Percentiles rank a stretch among this genome's conserved stretches.
phyloP scores from a whole-genome alignment of 176 grass and related monocot species.

The Dactylis glomerata region DNA sequence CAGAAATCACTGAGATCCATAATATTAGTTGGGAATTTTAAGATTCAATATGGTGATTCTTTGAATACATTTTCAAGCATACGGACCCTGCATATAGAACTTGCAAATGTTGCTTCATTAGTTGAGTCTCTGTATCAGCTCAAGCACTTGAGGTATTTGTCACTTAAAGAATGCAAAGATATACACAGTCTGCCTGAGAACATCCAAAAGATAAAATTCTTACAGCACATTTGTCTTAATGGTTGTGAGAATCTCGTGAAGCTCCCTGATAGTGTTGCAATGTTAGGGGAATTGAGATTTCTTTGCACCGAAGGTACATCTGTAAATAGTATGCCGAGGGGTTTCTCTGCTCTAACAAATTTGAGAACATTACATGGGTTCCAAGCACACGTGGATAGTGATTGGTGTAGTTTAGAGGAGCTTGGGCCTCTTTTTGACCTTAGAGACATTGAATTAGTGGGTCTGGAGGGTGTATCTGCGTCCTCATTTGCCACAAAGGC shows the following conservation, averaged over 20 bases:
- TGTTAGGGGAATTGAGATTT: background rate
- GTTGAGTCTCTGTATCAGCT: background rate
- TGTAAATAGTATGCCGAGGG: background rate
- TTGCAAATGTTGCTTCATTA: background rate
- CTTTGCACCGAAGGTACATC: background rate
- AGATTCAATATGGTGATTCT: background rate
- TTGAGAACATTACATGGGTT: background rate
- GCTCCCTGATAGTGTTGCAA: background rate
- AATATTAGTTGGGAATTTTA: background rate
- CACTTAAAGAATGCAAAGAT: background rate
- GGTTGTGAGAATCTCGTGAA: background rate
- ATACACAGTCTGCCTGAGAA: background rate
- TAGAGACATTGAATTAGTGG: background rate
- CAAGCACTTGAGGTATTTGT: background rate
- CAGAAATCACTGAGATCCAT: conserved; percentile 11
- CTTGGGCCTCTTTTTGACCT: background rate
- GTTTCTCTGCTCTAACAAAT: background rate
- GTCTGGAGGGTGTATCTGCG: background rate
- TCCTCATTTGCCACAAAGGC: background rate
- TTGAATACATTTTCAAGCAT: background rate
- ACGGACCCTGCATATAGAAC: background rate
- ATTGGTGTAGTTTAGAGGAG: conserved; percentile 11
- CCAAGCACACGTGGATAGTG: background rate
- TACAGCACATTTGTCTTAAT: background rate
- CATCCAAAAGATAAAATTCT: background rate